Evolutionary conservation across 2,329 filamentous ascomycete species (phyloP), one percentile per base, ranked within the genome.

Genomic region (Eutypa lata): DNA sequence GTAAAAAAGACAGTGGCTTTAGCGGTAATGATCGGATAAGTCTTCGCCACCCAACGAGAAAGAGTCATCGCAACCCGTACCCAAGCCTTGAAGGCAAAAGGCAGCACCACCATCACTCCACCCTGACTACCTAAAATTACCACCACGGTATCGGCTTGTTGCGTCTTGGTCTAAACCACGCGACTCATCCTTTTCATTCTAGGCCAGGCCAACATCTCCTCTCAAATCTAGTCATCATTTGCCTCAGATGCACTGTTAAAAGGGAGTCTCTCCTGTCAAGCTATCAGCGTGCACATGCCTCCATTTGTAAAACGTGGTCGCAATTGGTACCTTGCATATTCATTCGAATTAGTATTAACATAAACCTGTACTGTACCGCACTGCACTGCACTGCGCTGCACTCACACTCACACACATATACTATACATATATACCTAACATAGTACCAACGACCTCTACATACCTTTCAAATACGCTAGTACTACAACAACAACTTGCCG

Each of bases 31-130:
- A 59, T 62, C 62, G 62, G 61, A 64, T 57, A 53, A 50, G 61
- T 58, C 67, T 66, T 68, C 65, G 67, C 67, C 67, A 69, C 67
- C 63, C 64, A 63, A 61, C 57, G 57, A 57, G 59, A 57, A 67
- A 67, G 67, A 68, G 66, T 68, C 66, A 69, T 69, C 65, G 55
- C 57, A 59, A 47, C 46, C 45, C 24, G 47, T 31, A 53, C 37
- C 48, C 42, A 45, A 19, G 21, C 42, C 16, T 45, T 24, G 42
- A 45, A 45, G 42, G 42, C 42, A n/a, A 45, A 45, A 45, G 42
- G 42, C 42, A 45, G 22, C 42, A 45, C 42, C 42, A 45, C 42
- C 22, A 14, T 24, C 22, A 24, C 42, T 45, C 49, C 48, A 50
- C 51, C 45, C 47, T 33, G 56, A 58, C 56, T 60, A 58, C 61